Conservation (phyloP, 306 rosid species). For the Dryas octopetala region DNA sequence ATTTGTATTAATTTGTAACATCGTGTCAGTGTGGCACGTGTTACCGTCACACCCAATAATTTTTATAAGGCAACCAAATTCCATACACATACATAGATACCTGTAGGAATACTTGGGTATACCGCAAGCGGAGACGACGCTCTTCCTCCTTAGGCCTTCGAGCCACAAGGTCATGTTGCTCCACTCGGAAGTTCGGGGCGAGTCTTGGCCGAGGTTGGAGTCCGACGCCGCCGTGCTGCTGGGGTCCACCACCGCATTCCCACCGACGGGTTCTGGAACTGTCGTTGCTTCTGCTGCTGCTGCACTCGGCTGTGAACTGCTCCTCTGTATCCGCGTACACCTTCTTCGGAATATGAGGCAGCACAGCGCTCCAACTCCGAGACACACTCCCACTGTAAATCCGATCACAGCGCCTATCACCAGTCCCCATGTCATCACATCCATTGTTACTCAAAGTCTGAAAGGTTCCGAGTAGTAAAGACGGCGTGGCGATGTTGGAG, state of each 20-base stretch:
- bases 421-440: too few relatives aligned
- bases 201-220: slow-evolving; percentile 9
- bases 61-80: too few relatives aligned
- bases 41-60: too few relatives aligned
- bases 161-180: slow-evolving; percentile 18
- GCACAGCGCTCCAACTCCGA: background rate
- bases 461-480: too few relatives aligned
- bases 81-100: background rate
- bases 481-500: too few relatives aligned
- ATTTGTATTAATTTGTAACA: too few relatives aligned
- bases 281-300: background rate
- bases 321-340: background rate
- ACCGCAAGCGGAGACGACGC: slow-evolving; percentile 9
- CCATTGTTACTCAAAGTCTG: too few relatives aligned
- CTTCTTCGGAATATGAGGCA: background rate
- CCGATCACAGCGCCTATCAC: too few relatives aligned
- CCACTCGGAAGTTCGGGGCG: slow-evolving; percentile 17
- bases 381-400: too few relatives aligned
- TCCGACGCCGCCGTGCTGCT: too few relatives aligned
- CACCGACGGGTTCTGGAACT: background rate
- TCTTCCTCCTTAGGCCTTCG: slow-evolving; percentile 5
- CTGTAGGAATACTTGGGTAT: slow-evolving; percentile 18
- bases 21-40: too few relatives aligned
- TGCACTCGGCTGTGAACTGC: background rate
- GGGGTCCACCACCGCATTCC: too few relatives aligned